These are phyloP conservation scores for Aspergillus niger DNA, from an alignment of 2,329 filamentous ascomycete species.

Conservation along the genomic window DNA sequence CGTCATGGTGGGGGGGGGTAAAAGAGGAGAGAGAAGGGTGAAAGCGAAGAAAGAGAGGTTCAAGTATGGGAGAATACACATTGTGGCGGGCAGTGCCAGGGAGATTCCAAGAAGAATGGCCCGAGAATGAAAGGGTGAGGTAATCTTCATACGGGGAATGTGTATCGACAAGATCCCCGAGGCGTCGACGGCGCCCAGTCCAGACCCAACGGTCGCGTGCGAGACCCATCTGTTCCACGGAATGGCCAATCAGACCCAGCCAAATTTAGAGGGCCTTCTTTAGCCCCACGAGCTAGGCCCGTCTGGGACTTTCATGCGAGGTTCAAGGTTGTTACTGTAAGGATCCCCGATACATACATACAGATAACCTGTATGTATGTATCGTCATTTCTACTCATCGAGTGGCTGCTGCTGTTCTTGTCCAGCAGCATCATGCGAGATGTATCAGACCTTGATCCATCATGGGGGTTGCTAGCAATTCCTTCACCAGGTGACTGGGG, in stretches of 20 bases:
- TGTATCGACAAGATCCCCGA: constrained; percentile 1
- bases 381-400: no score
- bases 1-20: background rate
- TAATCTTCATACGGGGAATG: background rate
- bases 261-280: constrained; percentile 1
- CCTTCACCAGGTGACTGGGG: background rate
- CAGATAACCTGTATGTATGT: no score
- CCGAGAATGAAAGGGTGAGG: background rate
- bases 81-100: background rate
- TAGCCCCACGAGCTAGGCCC: constrained; percentile 3
- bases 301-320: constrained; percentile 9
- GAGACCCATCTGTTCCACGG: constrained; percentile 5
- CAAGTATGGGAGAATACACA: background rate
- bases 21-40: background rate
- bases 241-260: constrained; percentile 7
- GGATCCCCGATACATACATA: background rate
- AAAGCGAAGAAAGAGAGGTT: background rate
- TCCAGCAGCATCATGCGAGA: background rate
- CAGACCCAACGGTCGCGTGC: constrained; percentile 14
- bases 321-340: background rate
- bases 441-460: background rate
- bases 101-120: background rate
- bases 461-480: background rate
- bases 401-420: background rate
- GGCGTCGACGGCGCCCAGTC: constrained; percentile 11